phyloP scores from a whole-genome alignment of 2,329 filamentous ascomycete genomes.

The Exophiala dermatitidis region DNA sequence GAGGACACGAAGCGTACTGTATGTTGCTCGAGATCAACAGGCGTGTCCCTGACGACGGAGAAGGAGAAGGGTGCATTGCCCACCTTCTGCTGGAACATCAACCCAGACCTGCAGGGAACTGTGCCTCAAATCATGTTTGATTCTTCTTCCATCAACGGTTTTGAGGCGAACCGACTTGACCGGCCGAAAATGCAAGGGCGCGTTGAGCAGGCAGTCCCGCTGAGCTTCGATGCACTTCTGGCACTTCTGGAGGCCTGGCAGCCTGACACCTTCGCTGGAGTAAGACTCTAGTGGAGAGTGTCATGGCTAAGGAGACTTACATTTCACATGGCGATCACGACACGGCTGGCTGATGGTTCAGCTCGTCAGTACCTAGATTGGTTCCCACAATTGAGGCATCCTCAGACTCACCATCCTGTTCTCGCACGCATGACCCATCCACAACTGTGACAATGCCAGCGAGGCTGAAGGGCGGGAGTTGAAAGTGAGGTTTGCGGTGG shows the following conservation, averaged over 20 bases:
- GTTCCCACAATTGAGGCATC: neutral
- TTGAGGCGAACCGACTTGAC: conserved; percentile 10
- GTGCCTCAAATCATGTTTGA: conserved; percentile 16
- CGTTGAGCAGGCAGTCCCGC: conserved; percentile 3
- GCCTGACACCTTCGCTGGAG: conserved; percentile 4
- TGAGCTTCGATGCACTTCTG: conserved; percentile 5
- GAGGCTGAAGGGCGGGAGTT: neutral
- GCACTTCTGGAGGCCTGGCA: conserved; percentile 5
- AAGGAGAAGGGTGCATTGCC: neutral
- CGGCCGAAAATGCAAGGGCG: conserved; percentile 6
- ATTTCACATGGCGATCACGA: conserved; percentile 12
- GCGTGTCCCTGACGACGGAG: neutral
- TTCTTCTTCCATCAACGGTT: conserved; percentile 4
- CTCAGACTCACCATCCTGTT: conserved; percentile 11
- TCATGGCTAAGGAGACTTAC: neutral
- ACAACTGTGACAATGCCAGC: neutral
- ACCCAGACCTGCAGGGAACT: conserved; percentile 15
- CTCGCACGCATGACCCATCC: conserved; percentile 5
- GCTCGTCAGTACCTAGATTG: neutral
- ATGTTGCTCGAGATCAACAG: neutral
- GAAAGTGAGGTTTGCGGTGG: neutral
- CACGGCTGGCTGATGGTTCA: conserved; percentile 5
- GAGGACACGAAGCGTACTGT: conserved; percentile 4
- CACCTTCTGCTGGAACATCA: conserved; percentile 16
- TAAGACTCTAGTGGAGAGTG: neutral